These are phyloP conservation scores for Drechslera avenae DNA, from an alignment of 2,329 filamentous ascomycete genomes.

Conservation along the genomic window DNA sequence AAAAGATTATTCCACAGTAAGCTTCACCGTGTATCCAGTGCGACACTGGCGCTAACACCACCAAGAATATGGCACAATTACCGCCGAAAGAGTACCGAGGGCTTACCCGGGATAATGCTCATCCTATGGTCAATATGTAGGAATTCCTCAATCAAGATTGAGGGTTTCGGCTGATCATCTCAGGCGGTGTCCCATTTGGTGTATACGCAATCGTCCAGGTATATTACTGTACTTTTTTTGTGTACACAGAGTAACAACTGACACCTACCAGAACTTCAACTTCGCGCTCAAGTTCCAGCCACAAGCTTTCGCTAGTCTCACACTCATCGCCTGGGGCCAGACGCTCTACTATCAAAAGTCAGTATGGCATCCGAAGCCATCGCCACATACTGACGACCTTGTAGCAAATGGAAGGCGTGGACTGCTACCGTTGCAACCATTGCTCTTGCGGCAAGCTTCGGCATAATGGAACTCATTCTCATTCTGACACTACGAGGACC, in stretches of 20 bases:
- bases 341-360: conserved; percentile 59
- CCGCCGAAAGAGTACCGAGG: conserved; percentile 65
- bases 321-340: conserved; percentile 59
- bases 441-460: conserved; percentile 53
- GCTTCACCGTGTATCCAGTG: conserved; percentile 19
- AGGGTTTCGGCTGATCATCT: conserved; percentile 1
- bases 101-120: conserved; percentile 65
- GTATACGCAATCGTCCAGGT: conserved; percentile 60
- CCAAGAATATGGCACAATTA: conserved; percentile 65
- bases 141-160: not conserved
- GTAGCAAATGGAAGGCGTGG: conserved; percentile 55
- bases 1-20: conserved; percentile 45
- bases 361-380: not conserved
- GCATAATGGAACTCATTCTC: conserved; percentile 60
- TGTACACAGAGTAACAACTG: not conserved
- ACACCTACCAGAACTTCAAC: conserved; percentile 56
- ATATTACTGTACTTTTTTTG: not conserved
- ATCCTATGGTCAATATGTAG: conserved; percentile 66
- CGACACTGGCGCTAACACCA: conserved; percentile 14
- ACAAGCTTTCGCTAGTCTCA: conserved; percentile 58
- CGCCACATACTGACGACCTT: conserved; percentile 7
- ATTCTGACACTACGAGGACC: conserved; percentile 63
- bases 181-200: conserved; percentile 55
- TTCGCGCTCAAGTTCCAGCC: conserved; percentile 61
- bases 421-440: conserved; percentile 54